Conservation (phyloP, 2,329 filamentous ascomycete species). For the Pseudogymnoascus sp. region DNA sequence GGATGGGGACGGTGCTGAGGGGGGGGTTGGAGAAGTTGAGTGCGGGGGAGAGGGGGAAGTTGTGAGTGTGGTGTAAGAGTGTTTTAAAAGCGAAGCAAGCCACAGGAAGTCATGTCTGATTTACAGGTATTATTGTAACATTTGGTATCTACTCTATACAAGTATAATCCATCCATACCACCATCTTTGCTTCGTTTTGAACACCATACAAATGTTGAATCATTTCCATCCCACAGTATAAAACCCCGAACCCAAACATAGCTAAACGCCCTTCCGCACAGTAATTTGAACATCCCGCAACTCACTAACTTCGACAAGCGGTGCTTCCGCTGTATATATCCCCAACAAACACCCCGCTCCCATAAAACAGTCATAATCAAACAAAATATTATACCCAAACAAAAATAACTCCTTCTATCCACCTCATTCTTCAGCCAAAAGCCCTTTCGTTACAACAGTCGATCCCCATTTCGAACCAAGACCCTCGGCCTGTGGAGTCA, state of each 20-base stretch:
- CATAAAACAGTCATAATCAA: background rate
- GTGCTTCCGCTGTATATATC: background rate
- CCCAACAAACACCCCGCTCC: background rate
- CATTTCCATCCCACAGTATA: background rate
- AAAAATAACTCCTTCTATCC: background rate
- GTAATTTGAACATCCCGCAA: background rate
- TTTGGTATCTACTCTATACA: slow-evolving; percentile 4
- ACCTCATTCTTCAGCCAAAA: background rate
- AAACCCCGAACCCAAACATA: background rate
- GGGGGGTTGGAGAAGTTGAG: slow-evolving; percentile 51
- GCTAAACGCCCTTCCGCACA: background rate
- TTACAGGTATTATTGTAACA: background rate
- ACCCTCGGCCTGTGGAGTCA: background rate
- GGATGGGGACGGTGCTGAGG: slow-evolving; percentile 56
- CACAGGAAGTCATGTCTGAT: background rate
- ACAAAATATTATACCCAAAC: background rate
- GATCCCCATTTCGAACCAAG: background rate
- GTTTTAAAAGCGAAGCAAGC: background rate
- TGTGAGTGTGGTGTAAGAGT: background rate
- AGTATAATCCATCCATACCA: background rate
- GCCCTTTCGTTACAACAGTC: background rate
- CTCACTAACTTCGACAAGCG: background rate
- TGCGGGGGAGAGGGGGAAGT: slow-evolving; percentile 21
- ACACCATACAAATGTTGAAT: slow-evolving; percentile 2
- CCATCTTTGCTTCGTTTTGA: background rate